These are phyloP conservation scores for Beauveria rudraprayagi DNA, from an alignment of 2,329 filamentous ascomycete genomes.

Conservation along the genomic window DNA sequence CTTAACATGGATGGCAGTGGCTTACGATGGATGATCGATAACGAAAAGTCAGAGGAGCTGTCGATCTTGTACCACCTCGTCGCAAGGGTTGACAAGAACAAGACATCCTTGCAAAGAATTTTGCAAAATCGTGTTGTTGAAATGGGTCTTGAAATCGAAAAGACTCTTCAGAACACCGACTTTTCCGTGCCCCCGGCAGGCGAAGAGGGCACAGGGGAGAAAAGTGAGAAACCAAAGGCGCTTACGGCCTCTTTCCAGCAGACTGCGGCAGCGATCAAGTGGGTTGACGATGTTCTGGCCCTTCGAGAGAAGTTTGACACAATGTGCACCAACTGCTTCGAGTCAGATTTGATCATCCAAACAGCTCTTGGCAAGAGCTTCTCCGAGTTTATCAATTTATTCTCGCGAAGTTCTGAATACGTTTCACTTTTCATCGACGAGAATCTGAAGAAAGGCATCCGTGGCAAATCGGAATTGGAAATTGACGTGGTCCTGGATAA, in stretches of 20 bases:
- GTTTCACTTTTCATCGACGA: constrained; percentile 96
- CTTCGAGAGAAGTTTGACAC: constrained; percentile 86
- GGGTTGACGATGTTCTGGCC: constrained; percentile 83
- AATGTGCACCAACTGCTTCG: constrained; percentile 67
- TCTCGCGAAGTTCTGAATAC: constrained; percentile 76
- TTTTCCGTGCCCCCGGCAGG: constrained; percentile 37
- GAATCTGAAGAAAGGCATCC: constrained; percentile 87
- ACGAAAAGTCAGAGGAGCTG: constrained; percentile 72
- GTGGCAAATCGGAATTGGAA: constrained; percentile 84
- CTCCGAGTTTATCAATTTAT: constrained; percentile 88
- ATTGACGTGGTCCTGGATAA: constrained; percentile 80
- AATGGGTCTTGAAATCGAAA: constrained; percentile 77
- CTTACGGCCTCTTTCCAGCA: constrained; percentile 58
- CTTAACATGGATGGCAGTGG: constrained; percentile 79
- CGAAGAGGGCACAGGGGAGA: constrained; percentile 31
- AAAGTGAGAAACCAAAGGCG: constrained; percentile 26
- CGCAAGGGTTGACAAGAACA: constrained; percentile 66
- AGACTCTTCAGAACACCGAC: constrained; percentile 48
- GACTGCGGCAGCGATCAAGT: constrained; percentile 81
- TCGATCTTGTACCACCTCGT: constrained; percentile 76
- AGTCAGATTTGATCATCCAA: constrained; percentile 67
- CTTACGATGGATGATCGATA: constrained; percentile 82
- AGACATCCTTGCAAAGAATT: constrained; percentile 59
- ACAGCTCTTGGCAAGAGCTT: constrained; percentile 81
- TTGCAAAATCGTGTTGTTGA: constrained; percentile 70